Percentiles rank a stretch among this genome's conserved stretches.
Conservation (phyloP, 331 rosid genomes). For the Acacia concinna region DNA sequence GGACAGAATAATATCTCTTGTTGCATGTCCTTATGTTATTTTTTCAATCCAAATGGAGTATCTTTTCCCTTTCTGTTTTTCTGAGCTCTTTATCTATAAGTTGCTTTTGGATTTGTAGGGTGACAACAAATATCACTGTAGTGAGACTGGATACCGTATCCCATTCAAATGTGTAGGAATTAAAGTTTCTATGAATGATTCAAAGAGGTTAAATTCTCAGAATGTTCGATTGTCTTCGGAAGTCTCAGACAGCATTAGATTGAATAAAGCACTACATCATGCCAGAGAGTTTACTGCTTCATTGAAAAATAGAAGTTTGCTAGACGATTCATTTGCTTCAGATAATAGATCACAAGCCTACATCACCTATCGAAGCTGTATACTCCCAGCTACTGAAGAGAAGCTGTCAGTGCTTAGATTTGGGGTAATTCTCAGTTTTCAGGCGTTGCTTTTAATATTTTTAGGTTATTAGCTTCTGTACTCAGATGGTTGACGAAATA, state of each 20-base stretch:
- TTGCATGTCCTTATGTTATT: not conserved
- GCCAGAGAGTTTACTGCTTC: constrained; percentile 32
- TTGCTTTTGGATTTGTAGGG: constrained; percentile 44
- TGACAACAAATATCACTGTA: constrained; percentile 75
- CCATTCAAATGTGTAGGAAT: constrained; percentile 79
- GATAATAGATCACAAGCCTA: constrained; percentile 53
- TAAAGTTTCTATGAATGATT: constrained; percentile 44
- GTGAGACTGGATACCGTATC: constrained; percentile 93
- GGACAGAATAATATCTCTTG: constrained; percentile 9
- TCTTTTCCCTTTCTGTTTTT: constrained; percentile 16
- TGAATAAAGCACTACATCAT: constrained; percentile 30
- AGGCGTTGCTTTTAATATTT: not conserved
- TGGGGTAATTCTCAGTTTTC: constrained; percentile 54
- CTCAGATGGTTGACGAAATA: constrained; percentile 13
- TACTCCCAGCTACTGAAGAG: constrained; percentile 68
- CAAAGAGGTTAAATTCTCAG: constrained; percentile 33
- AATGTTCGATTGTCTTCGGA: constrained; percentile 50
- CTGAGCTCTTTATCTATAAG: constrained; percentile 8
- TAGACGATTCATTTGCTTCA: constrained; percentile 43
- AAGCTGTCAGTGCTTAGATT: constrained; percentile 71
- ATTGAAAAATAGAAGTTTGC: constrained; percentile 46
- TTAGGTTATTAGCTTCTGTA: constrained; percentile 18
- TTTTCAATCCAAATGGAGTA: constrained; percentile 5
- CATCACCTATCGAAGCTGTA: constrained; percentile 83
- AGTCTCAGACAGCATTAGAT: constrained; percentile 31